phyloP scores from a whole-genome alignment of 176 grass and related monocot genomes.

The Raddia guianensis region DNA sequence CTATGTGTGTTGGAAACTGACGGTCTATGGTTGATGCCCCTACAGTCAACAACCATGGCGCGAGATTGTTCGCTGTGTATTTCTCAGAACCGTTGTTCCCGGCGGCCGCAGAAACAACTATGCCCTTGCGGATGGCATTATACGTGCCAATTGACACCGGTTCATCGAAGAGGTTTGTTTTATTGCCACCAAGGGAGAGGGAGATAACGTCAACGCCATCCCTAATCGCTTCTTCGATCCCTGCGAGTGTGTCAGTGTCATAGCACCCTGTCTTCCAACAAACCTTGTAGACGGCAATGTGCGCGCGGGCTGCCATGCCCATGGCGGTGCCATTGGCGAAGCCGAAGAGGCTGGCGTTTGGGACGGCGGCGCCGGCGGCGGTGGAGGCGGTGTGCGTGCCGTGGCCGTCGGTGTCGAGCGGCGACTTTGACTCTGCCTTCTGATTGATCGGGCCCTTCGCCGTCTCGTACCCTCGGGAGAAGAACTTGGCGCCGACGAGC shows the following conservation, averaged over 20 bases:
- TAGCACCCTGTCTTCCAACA: slow-evolving; percentile 37
- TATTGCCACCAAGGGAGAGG: slow-evolving; percentile 7
- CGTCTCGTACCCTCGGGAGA: background rate
- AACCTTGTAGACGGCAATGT: slow-evolving; percentile 42
- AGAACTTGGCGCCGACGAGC: slow-evolving; percentile 51
- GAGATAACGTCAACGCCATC: slow-evolving; percentile 42
- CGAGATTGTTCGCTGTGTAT: slow-evolving; percentile 34
- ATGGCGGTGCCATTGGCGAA: slow-evolving; percentile 23
- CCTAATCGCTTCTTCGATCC: slow-evolving; percentile 22
- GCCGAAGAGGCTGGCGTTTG: slow-evolving; percentile 6
- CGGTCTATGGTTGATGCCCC: slow-evolving; percentile 51
- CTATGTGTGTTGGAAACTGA: background rate
- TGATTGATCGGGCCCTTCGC: slow-evolving; percentile 27
- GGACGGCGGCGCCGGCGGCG: slow-evolving; percentile 2
- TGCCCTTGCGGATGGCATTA: slow-evolving; percentile 30
- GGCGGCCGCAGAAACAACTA: slow-evolving; percentile 32
- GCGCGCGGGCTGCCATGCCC: slow-evolving; percentile 44
- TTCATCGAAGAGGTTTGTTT: background rate
- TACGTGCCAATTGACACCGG: slow-evolving; percentile 41
- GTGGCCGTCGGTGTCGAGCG: slow-evolving; percentile 44
- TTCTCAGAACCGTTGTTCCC: slow-evolving; percentile 34
- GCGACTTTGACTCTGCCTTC: slow-evolving; percentile 17
- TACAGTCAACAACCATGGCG: slow-evolving; percentile 54
- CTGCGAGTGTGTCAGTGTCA: slow-evolving; percentile 40
- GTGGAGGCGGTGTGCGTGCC: slow-evolving; percentile 55